Percentiles rank a stretch among this genome's conserved stretches.
Conservation (phyloP, 2,329 filamentous ascomycete genomes). For the Claviceps digitariae region DNA sequence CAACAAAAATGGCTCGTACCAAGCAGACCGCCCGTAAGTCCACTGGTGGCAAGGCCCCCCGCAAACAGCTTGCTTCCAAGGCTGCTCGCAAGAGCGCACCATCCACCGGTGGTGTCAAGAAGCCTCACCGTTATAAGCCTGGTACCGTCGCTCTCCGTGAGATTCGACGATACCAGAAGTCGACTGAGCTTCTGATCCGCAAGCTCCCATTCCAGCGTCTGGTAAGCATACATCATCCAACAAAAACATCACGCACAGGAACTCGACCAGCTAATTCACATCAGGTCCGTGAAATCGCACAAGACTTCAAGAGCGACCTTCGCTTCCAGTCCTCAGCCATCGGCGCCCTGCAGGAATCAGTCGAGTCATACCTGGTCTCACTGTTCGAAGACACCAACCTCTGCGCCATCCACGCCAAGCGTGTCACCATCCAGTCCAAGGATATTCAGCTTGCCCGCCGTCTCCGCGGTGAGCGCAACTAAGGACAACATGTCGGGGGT, state of each 20-base stretch:
- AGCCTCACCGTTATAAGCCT: slow-evolving; percentile 82
- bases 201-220: slow-evolving; percentile 97
- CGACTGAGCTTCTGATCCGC: slow-evolving; percentile 87
- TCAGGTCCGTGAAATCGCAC: slow-evolving; percentile 80
- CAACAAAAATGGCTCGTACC: slow-evolving; percentile 45
- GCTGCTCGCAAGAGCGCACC: slow-evolving; percentile 93
- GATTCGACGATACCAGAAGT: slow-evolving; percentile 97
- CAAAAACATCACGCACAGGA: not conserved
- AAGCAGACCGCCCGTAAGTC: slow-evolving; percentile 63
- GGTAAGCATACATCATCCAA: slow-evolving; percentile 35
- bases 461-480: slow-evolving; percentile 88
- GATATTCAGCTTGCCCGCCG: slow-evolving; percentile 94
- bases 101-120: slow-evolving; percentile 94
- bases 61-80: slow-evolving; percentile 99
- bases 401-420: slow-evolving; percentile 98
- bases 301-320: slow-evolving; percentile 89
- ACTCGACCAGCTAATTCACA: slow-evolving; percentile 5
- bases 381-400: slow-evolving; percentile 98
- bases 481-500: no score
- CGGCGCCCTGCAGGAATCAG: slow-evolving; percentile 92
- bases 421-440: slow-evolving; percentile 95
- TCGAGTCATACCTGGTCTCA: slow-evolving; percentile 96
- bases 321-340: slow-evolving; percentile 98
- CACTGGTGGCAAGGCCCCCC: slow-evolving; percentile 64
- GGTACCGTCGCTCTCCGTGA: slow-evolving; percentile 96